phyloP scores from a whole-genome alignment of 768 basidiomycete species.

The Phanerochaete carnosa region DNA sequence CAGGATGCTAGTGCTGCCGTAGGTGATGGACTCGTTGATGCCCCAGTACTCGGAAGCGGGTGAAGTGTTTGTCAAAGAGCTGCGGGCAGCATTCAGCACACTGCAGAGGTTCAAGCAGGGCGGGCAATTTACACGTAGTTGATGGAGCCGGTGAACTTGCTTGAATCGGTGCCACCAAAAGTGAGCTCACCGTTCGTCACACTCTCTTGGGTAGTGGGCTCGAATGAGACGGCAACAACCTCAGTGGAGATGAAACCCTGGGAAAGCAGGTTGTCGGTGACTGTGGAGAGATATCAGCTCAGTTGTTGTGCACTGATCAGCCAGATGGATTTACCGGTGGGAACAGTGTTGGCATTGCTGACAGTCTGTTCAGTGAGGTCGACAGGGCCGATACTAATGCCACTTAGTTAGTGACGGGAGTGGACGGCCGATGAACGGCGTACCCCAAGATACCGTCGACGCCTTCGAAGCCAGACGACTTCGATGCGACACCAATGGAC shows the following conservation, averaged over 20 bases:
- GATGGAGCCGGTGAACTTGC: conserved; percentile 9
- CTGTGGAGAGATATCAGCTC: not conserved
- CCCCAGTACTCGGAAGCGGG: conserved; percentile 27
- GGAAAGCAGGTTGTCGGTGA: conserved; percentile 14
- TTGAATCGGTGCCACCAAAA: not conserved
- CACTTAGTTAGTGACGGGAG: not conserved
- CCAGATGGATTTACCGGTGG: conserved; percentile 33
- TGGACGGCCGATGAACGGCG: conserved; percentile 5
- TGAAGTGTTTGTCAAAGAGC: conserved; percentile 21
- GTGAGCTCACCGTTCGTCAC: conserved; percentile 3
- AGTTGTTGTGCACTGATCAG: not conserved
- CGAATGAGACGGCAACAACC: not conserved
- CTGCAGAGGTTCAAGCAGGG: not conserved
- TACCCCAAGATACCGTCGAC: conserved; percentile 69
- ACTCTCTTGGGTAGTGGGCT: not conserved
- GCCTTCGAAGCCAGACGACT: conserved; percentile 37
- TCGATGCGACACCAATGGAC: conserved; percentile 61
- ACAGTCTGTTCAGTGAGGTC: conserved; percentile 45
- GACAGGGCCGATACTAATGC: conserved; percentile 54
- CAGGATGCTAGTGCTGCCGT: conserved; percentile 25
- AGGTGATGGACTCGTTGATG: conserved; percentile 24
- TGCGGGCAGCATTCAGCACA: no score
- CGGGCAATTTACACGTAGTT: conserved; percentile 16
- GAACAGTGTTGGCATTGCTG: conserved; percentile 20
- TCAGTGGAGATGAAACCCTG: conserved; percentile 2